A percentile compares a stretch with the other conserved stretches of the same genome.
Evolutionary conservation across 2,329 filamentous ascomycete species (phyloP).

Genomic region (Peltaster fructicola): DNA sequence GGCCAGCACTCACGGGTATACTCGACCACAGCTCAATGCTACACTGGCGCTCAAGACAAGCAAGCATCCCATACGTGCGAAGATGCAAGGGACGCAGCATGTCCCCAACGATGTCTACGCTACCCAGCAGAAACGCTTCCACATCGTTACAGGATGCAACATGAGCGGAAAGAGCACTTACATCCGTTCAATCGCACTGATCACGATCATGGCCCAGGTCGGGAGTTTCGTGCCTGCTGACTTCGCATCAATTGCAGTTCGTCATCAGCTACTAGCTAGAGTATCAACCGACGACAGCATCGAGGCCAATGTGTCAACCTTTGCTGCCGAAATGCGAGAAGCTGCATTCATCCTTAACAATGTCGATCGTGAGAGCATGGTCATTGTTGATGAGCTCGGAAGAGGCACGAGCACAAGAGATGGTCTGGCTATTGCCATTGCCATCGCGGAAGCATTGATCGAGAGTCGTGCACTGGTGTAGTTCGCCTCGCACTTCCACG

Average conservation of each 20-base stretch:
- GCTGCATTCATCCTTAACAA: constrained; percentile 85
- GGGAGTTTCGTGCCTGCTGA: constrained; percentile 78
- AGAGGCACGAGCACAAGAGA: constrained; percentile 79
- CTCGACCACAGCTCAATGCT: constrained; percentile 44
- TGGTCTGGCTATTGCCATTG: constrained; percentile 73
- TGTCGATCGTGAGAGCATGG: constrained; percentile 44
- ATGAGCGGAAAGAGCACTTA: constrained; percentile 98
- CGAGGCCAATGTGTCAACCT: constrained; percentile 82
- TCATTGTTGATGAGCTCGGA: constrained; percentile 82
- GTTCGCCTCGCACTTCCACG: constrained; percentile 87
- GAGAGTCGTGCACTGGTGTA: constrained; percentile 62
- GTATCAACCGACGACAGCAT: constrained; percentile 76
- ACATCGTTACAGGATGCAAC: constrained; percentile 89
- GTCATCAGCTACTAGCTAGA: constrained; percentile 71
- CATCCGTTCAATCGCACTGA: constrained; percentile 66
- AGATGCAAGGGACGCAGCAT: constrained; percentile 48
- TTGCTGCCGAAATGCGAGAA: constrained; percentile 88
- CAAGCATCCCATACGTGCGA: constrained; percentile 64
- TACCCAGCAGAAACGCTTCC: constrained; percentile 62
- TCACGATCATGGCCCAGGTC: constrained; percentile 86
- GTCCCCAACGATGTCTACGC: constrained; percentile 85
- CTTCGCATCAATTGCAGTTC: constrained; percentile 65
- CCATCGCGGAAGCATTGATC: constrained; percentile 75
- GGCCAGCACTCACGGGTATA: constrained; percentile 48
- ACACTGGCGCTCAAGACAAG: constrained; percentile 56